Percentiles rank a stretch among this genome's conserved stretches.
Evolutionary conservation across 2,329 filamentous ascomycete genomes (phyloP).

Genomic region (Salinomyces thailandicus): DNA sequence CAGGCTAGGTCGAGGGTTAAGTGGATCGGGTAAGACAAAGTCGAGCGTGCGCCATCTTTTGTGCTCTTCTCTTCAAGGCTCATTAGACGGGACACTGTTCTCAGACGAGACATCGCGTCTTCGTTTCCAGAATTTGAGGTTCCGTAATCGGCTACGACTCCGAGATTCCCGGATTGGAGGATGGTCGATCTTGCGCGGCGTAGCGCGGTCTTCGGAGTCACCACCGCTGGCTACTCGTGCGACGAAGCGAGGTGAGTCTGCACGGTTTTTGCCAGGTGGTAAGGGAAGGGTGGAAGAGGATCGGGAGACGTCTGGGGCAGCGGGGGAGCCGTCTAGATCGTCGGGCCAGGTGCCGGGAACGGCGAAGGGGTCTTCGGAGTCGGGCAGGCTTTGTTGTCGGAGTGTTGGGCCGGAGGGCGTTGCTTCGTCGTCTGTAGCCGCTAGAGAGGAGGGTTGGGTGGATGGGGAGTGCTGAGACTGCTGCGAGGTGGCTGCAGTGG

Average conservation of each 20-base stretch:
- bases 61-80: too few species aligned
- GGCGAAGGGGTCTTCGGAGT: conserved; percentile 14
- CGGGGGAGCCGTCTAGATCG: conserved; percentile 14
- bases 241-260: conserved; percentile 16
- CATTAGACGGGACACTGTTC: too few species aligned
- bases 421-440: conserved; percentile 19
- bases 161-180: conserved; percentile 24
- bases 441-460: conserved; percentile 25
- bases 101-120: too few species aligned
- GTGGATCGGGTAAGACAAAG: too few species aligned
- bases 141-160: conserved; percentile 26
- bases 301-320: conserved; percentile 15
- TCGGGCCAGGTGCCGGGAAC: conserved; percentile 14
- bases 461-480: conserved; percentile 23
- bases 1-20: too few species aligned
- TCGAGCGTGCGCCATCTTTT: too few species aligned
- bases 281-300: conserved; percentile 12
- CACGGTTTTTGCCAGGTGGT: conserved; percentile 5
- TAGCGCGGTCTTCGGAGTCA: conserved; percentile 11
- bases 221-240: conserved; percentile 19
- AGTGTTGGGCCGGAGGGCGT: conserved; percentile 8
- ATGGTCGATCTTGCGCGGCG: conserved; percentile 10
- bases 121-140: conserved; percentile 29
- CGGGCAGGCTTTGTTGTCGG: conserved; percentile 5
- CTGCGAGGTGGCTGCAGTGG: conserved; percentile 20